Evolutionary conservation across 1,284 basidiomycete genomes (phyloP).

Genomic region (Mycena sp.): DNA sequence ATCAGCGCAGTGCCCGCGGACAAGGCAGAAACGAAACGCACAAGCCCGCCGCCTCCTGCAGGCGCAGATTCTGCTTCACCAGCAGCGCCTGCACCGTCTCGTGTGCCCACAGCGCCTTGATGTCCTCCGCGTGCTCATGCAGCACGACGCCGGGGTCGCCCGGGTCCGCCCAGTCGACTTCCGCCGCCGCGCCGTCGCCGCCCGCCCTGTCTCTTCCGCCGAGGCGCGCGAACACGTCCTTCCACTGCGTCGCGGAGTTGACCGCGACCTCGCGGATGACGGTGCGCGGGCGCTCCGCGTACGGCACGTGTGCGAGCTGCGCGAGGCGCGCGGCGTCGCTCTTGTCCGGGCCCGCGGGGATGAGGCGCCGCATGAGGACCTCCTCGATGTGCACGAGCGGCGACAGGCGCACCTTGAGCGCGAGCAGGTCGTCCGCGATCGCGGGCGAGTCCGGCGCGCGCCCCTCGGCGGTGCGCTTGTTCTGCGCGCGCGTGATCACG

Average conservation of each 20-base stretch:
- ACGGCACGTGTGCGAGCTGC: constrained; percentile 32
- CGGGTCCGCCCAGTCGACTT: constrained; percentile 52
- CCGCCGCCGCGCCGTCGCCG: constrained; percentile 46
- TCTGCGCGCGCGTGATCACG: constrained; percentile 57
- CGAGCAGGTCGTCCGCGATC: constrained; percentile 58
- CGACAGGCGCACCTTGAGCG: constrained; percentile 63
- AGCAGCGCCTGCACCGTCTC: constrained; percentile 55
- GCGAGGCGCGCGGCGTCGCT: constrained; percentile 39
- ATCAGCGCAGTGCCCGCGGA: neutral
- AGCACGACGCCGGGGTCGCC: constrained; percentile 54
- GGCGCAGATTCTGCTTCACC: constrained; percentile 52
- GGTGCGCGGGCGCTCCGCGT: constrained; percentile 37
- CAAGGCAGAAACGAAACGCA: constrained; percentile 46
- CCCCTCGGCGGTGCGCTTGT: constrained; percentile 26
- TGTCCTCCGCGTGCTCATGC: constrained; percentile 57
- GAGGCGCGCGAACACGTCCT: constrained; percentile 44
- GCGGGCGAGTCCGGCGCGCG: constrained; percentile 38
- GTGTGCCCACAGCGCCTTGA: constrained; percentile 64
- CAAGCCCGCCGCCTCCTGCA: constrained; percentile 75
- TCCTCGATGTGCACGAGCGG: constrained; percentile 72
- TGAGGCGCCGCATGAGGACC: constrained; percentile 60
- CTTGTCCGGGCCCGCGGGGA: constrained; percentile 46
- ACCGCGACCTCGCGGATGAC: constrained; percentile 49
- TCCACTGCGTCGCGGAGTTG: constrained; percentile 52
- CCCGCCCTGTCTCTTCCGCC: constrained; percentile 39